Base-by-base conservation (phyloP, 139 green algal species). In the Coelastrella sp. region DNA sequence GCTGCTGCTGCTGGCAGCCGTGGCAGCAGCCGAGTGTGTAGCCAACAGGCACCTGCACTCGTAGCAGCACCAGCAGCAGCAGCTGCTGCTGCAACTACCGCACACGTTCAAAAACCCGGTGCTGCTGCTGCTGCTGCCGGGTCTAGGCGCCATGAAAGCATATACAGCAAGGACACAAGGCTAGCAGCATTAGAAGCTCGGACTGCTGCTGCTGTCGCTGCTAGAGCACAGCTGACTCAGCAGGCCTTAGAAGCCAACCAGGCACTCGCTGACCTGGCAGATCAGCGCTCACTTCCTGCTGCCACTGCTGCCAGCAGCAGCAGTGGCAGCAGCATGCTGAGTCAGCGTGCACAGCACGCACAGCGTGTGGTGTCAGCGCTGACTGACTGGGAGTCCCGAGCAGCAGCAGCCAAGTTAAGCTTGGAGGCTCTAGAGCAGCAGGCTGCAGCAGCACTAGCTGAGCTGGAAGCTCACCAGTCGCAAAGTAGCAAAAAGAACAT, bases 121-220 rank as follows among this genome's bases (percentile, higher is more conserved):
- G 32, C 32, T 47, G 32, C 32, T 47, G 32, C 32, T 47, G 32
- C 32, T 47, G 32, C 32, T 47, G 32, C 32, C 32, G 32, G 32
- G 32, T 47, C 32, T 47, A 47, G 32, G 1, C 32, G 32, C 32
- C 1, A 0, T 47, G 32, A 47, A 47, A 47, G 32, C 32, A 47
- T 47, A 47, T 47, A 47, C 32, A 47, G 68, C 68, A 76, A 76
- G 74, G 23, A 80, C 14, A 59, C 23, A 59, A n/a, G 74, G 17
- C 68, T 88, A 3, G 83, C 83, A 19, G 83, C 54, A 20, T 61
- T 88, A 32, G 22, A 76, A 16, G 83, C 68, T 13, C 47, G 68
- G 7, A 88, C 83, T 71, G 83, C 83, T 80, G 83, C 83, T 71
- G 83, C 83, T 58, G 68, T 88, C 4, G 83, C 83, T 47, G 68